phyloP scores from a whole-genome alignment of 345 rosid genomes.

The Populus pruinosa region DNA sequence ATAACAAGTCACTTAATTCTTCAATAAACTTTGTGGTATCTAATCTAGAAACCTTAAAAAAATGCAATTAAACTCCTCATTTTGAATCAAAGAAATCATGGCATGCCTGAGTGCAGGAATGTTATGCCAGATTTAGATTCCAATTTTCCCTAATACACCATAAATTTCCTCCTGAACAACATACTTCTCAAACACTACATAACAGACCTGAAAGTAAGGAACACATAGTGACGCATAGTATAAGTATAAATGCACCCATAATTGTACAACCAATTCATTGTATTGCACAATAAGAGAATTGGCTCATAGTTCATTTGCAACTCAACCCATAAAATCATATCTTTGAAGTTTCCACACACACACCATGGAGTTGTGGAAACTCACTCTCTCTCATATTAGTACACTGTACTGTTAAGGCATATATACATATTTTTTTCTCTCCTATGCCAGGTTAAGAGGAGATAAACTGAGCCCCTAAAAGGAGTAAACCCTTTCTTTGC shows the following conservation, averaged over 20 bases:
- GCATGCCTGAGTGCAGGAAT: background rate
- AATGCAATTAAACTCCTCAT: background rate
- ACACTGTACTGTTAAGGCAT: background rate
- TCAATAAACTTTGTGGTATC: background rate
- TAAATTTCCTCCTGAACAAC: background rate
- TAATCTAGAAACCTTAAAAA: background rate
- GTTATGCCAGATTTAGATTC: background rate
- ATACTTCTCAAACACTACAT: background rate
- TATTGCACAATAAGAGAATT: background rate
- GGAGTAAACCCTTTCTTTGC: background rate
- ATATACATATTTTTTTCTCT: background rate
- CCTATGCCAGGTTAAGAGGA: background rate
- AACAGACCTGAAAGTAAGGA: background rate
- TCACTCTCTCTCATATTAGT: background rate
- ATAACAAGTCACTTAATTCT: background rate
- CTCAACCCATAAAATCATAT: background rate
- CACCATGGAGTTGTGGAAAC: background rate
- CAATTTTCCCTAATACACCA: background rate
- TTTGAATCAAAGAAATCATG: background rate
- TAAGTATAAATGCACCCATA: background rate
- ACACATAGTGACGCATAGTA: background rate
- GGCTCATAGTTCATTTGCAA: background rate
- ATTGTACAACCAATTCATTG: background rate
- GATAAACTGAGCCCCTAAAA: background rate
- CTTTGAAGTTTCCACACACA: background rate